These are phyloP conservation scores for Fusarium musae DNA, from an alignment of 2,329 filamentous ascomycete genomes.

Conservation along the genomic window DNA sequence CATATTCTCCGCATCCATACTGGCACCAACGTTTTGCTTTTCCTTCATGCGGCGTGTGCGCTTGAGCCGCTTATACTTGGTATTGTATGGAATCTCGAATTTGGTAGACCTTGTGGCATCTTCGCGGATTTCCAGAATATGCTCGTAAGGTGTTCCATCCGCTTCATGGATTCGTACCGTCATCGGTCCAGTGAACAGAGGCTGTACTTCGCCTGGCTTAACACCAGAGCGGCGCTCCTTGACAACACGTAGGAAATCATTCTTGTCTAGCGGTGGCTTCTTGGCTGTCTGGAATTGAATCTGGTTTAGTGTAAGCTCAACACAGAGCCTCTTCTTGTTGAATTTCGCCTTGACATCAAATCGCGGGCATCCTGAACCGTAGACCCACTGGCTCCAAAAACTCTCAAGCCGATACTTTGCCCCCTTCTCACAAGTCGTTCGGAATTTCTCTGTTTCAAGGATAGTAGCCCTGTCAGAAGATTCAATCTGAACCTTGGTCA, in stretches of 20 bases:
- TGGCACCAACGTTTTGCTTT: constrained; percentile 67
- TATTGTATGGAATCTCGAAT: constrained; percentile 98
- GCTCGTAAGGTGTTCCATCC: constrained; percentile 97
- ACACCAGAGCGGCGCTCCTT: constrained; percentile 81
- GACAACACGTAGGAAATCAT: constrained; percentile 84
- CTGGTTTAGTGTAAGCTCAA: constrained; percentile 91
- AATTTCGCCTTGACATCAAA: constrained; percentile 90
- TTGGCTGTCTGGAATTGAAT: constrained; percentile 64
- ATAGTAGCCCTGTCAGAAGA: constrained; percentile 73
- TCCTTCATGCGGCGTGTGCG: constrained; percentile 85
- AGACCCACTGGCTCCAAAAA: constrained; percentile 95
- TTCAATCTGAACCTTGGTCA: constrained; percentile 82
- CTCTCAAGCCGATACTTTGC: constrained; percentile 86
- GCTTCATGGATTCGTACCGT: constrained; percentile 98
- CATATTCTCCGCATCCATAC: constrained; percentile 70
- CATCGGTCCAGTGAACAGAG: constrained; percentile 95
- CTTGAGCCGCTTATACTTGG: constrained; percentile 98
- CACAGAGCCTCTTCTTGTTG: constrained; percentile 96
- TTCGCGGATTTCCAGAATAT: constrained; percentile 95
- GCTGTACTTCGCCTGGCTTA: constrained; percentile 74
- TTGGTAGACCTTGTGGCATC: constrained; percentile 77
- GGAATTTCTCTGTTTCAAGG: constrained; percentile 79
- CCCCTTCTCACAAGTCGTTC: constrained; percentile 86
- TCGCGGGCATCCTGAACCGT: constrained; percentile 86
- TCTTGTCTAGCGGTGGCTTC: constrained; percentile 68